Percentiles rank a stretch among this genome's conserved stretches.
Conservation (phyloP, 163 green algal genomes). For the Botryococcus braunii region DNA sequence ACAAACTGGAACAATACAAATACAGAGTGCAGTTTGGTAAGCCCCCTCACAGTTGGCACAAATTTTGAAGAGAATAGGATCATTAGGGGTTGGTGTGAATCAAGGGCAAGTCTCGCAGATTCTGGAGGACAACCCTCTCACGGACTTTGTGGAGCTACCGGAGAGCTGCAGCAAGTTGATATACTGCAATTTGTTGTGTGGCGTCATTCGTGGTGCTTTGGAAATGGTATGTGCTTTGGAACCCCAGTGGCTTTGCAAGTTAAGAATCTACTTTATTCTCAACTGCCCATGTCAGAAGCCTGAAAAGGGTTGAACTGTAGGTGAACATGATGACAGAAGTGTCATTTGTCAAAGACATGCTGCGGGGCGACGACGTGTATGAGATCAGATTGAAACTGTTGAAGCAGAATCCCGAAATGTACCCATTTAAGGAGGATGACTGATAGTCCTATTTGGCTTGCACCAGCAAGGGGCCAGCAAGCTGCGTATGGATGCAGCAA, state of each 20-base stretch:
- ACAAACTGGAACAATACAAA: conserved; percentile 74
- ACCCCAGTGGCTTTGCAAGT: no score
- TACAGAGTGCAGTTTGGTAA: conserved; percentile 72
- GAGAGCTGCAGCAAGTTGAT: conserved; percentile 61
- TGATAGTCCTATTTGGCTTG: no score
- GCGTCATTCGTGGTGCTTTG: conserved; percentile 81
- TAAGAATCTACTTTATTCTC: no score
- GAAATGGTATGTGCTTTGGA: conserved; percentile 75
- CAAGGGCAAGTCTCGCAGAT: no score
- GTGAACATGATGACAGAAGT: conserved; percentile 85
- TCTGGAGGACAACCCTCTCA: conserved; percentile 87
- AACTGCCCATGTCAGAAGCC: no score
- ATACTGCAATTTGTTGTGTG: conserved; percentile 90
- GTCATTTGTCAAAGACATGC: conserved; percentile 67
- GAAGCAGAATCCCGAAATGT: conserved; percentile 45
- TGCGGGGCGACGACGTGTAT: conserved; percentile 70
- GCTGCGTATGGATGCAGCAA: no score
- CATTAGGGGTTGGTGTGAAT: neutral
- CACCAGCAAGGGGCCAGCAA: no score
- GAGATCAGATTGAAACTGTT: conserved; percentile 70
- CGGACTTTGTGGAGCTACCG: conserved; percentile 96
- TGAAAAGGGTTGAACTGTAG: conserved; percentile 28
- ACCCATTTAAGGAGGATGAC: conserved; percentile 77
- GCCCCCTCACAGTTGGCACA: no score
- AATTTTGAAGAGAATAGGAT: no score